Evolutionary conservation across 2,329 filamentous ascomycete genomes (phyloP).

Genomic region (Nigrograna mackinnonii): DNA sequence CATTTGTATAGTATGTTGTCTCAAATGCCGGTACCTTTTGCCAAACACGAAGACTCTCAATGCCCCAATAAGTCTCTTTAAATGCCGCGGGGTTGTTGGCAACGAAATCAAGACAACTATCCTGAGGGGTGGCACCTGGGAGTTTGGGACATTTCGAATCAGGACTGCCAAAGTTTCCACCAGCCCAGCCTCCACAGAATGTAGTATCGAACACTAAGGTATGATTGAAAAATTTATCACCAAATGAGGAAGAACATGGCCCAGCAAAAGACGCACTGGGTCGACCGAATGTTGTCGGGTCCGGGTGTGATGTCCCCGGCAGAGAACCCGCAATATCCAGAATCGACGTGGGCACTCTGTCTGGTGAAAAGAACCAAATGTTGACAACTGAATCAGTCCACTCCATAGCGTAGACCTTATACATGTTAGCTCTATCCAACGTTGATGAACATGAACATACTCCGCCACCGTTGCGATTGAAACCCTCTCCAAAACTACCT

Average conservation of each 20-base stretch:
- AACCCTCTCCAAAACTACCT: conserved; percentile 25
- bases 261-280: conserved; percentile 68
- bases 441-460: conserved; percentile 15
- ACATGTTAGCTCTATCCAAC: not conserved
- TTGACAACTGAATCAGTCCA: conserved; percentile 72
- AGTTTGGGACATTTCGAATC: conserved; percentile 51
- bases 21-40: conserved; percentile 24
- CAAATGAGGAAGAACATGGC: conserved; percentile 25
- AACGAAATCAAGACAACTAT: conserved; percentile 27
- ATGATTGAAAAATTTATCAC: conserved; percentile 66
- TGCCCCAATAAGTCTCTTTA: conserved; percentile 41
- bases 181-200: conserved; percentile 60
- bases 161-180: conserved; percentile 12
- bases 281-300: conserved; percentile 65
- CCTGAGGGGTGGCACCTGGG: conserved; percentile 10
- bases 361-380: conserved; percentile 78
- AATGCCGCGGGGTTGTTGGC: conserved; percentile 20
- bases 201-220: conserved; percentile 78
- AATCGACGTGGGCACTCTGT: conserved; percentile 55
- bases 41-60: conserved; percentile 46
- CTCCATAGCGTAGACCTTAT: conserved; percentile 42
- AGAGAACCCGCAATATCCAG: conserved; percentile 15
- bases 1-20: conserved; percentile 1
- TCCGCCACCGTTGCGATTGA: conserved; percentile 37
- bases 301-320: conserved; percentile 44